Evolutionary conservation across 106 monocot species (phyloP), one percentile per base, ranked within the genome.

Genomic region (Dioscorea alata): DNA sequence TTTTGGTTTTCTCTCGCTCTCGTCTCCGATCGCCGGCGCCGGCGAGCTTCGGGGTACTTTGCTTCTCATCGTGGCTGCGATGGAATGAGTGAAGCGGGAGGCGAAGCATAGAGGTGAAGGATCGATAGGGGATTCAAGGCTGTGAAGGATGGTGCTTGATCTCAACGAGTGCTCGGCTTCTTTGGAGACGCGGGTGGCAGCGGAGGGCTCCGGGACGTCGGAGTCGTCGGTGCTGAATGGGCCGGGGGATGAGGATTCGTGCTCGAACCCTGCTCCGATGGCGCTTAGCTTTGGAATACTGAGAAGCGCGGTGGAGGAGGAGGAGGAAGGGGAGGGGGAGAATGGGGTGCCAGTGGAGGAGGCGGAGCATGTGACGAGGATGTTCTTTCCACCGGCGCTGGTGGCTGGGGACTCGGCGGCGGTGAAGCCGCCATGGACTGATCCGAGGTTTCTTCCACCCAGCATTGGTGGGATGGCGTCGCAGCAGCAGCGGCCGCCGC

Each of bases 111-210:
- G 42, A 42, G 42, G 6, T 10, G 42, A 10, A 42, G 42, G 42
- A 42, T 42, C 19, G 13, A 51, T 51, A 1, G 51, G 51, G 17
- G 51, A 51, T 51, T 17, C 17, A 54, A 54, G 54, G 54, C 13
- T 54, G 19, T 21, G 12, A 21, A 23, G 20, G 42, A 84, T 48
- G 77, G 64, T 83, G 78, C 59, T 83, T 63, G 83, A 83, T 75
- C 83, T 83, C 74, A 83, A 83, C 52, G 66, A 71, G 49, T 16
- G 25, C 17, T 57, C 63, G 58, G 12, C 28, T 53, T 33, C 64
- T 35, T 23, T 31, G 19, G 33, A 60, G 4, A 63, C 52, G 63
- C 32, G 17, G 60, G 21, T 21, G 57, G 13, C n/a, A 13, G 18
- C 16, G 9, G 62, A 63, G 20, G 67, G 23, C 23, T 76, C 76